These are phyloP conservation scores for Oleoguttula mirabilis DNA, from an alignment of 495 filamentous ascomycete genomes.

Conservation along the genomic window DNA sequence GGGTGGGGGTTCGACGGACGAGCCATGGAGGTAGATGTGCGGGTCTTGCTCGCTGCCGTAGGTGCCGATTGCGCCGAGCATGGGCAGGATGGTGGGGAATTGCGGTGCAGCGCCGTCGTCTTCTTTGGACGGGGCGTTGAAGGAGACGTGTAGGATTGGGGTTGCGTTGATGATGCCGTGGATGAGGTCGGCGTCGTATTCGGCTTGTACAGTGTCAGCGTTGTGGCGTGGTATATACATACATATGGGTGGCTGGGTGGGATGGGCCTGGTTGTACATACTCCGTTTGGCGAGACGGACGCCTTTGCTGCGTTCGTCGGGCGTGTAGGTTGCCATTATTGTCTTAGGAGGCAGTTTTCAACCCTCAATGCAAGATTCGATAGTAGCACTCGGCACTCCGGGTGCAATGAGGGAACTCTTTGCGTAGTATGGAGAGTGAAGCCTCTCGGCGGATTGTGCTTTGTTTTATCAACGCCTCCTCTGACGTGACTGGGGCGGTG, in stretches of 20 bases:
- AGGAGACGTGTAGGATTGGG: slow-evolving; percentile 74
- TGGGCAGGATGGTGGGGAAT: slow-evolving; percentile 69
- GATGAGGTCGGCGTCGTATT: slow-evolving; percentile 64
- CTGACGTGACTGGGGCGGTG: no score
- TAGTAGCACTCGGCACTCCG: no score
- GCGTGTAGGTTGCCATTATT: slow-evolving; percentile 13
- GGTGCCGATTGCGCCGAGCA: slow-evolving; percentile 76
- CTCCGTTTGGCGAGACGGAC: slow-evolving; percentile 14
- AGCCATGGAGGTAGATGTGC: slow-evolving; percentile 75
- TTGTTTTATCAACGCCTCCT: no score
- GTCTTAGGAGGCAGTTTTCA: no score
- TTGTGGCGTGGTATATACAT: neutral
- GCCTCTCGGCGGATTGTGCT: no score
- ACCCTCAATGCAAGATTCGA: no score
- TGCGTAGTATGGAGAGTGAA: no score
- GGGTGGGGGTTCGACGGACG: no score
- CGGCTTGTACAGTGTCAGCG: slow-evolving; percentile 35
- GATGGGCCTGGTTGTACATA: slow-evolving; percentile 3
- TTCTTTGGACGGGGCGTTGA: slow-evolving; percentile 34
- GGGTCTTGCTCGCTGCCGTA: slow-evolving; percentile 50
- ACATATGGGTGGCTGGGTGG: neutral
- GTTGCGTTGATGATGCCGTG: slow-evolving; percentile 68
- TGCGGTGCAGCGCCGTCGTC: slow-evolving; percentile 38
- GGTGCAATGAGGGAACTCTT: no score
- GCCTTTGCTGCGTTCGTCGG: slow-evolving; percentile 20